These are phyloP conservation scores for Exidia glandulosa DNA, from an alignment of 768 basidiomycete species.

Conservation along the genomic window DNA sequence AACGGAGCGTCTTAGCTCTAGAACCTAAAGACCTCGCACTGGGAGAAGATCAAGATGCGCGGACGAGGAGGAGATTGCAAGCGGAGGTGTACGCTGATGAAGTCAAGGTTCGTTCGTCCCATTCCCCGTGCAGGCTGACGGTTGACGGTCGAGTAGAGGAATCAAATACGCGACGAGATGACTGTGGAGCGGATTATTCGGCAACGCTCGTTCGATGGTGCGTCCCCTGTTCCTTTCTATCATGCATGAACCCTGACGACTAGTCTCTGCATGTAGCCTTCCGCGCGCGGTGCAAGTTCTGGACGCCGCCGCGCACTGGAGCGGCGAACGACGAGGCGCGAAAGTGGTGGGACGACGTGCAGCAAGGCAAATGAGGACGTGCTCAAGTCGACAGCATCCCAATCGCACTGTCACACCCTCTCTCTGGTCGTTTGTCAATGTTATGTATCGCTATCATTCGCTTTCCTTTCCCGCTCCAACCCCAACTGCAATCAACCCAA, in stretches of 20 bases:
- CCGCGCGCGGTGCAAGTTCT: slow-evolving; percentile 67
- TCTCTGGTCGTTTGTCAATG: too few species aligned
- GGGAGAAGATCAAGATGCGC: background rate
- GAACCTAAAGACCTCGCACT: slow-evolving; percentile 30
- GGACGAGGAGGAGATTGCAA: slow-evolving; percentile 35
- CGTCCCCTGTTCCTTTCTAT: slow-evolving; percentile 13
- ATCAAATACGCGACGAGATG: slow-evolving; percentile 66
- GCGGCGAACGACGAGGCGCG: slow-evolving; percentile 10
- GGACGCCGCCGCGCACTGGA: slow-evolving; percentile 43
- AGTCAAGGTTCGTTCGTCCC: slow-evolving; percentile 47
- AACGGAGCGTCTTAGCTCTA: slow-evolving; percentile 34
- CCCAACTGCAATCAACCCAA: too few species aligned
- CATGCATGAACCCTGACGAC: background rate
- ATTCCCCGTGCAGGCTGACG: background rate
- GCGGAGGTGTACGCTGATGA: slow-evolving; percentile 52
- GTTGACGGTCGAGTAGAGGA: slow-evolving; percentile 35
- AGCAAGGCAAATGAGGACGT: background rate
- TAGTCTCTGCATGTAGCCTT: slow-evolving; percentile 48
- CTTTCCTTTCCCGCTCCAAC: too few species aligned
- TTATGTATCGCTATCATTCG: too few species aligned
- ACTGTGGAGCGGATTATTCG: slow-evolving; percentile 62
- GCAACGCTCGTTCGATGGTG: slow-evolving; percentile 60
- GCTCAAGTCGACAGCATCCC: too few species aligned
- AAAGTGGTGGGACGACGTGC: slow-evolving; percentile 14
- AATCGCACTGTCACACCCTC: too few species aligned